Conservation (phyloP, 352 stramenopile genomes). For the Globisporangium solare region DNA sequence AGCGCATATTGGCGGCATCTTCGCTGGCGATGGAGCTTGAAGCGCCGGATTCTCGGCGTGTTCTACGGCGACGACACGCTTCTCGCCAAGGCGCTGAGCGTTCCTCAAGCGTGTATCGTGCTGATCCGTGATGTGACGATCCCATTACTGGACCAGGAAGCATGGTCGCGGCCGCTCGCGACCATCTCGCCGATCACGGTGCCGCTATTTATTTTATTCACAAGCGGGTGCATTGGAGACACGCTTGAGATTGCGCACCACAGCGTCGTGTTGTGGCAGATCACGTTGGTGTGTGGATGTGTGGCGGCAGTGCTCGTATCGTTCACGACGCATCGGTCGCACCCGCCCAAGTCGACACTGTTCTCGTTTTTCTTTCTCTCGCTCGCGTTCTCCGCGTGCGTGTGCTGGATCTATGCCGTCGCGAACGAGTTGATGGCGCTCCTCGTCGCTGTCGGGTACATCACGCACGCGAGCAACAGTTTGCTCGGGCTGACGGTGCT, state of each 20-base stretch:
- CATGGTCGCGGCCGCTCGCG: constrained; percentile 80
- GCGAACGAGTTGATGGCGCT: constrained; percentile 84
- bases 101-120: constrained; percentile 49
- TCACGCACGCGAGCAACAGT: constrained; percentile 73
- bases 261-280: constrained; percentile 38
- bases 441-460: constrained; percentile 66
- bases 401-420: constrained; percentile 91
- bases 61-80: constrained; percentile 40
- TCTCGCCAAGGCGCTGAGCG: constrained; percentile 38
- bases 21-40: constrained; percentile 63
- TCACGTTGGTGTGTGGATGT: constrained; percentile 19
- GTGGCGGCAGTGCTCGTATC: constrained; percentile 61
- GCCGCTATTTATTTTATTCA: constrained; percentile 84
- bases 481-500: constrained; percentile 76
- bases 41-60: constrained; percentile 39
- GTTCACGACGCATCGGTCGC: constrained; percentile 60
- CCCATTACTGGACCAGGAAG: constrained; percentile 59
- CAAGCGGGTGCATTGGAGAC: constrained; percentile 16
- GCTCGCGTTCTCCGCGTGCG: constrained; percentile 76
- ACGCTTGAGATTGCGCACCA: constrained; percentile 22
- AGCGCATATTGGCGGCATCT: constrained; percentile 67
- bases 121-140: constrained; percentile 62
- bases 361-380: constrained; percentile 53
- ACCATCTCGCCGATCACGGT: constrained; percentile 79
- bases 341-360: constrained; percentile 39